Base-by-base conservation (phyloP, 257 asterid genomes). In the Gardenia jasminoides region DNA sequence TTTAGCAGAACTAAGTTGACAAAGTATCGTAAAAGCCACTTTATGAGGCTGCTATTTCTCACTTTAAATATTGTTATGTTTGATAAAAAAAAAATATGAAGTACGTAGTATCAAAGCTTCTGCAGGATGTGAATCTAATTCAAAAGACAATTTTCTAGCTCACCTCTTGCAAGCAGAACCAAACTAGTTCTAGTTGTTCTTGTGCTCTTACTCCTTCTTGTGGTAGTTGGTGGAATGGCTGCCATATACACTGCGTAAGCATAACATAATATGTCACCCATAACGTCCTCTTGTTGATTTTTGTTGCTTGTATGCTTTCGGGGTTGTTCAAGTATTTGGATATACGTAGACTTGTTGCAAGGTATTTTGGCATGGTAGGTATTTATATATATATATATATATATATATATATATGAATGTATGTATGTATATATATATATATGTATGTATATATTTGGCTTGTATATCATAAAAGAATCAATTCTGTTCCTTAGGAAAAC, bases 191-290 rank as follows among this genome's bases (percentile, higher is more conserved):
- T 4, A 61, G 28, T 17, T 33, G 16, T 17, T 58, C 30, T 62
- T 43, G 13, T 62, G 62, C 69, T 72, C 41, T 22, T 41, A 31
- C 13, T 15, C 33, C 54, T 61, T 17, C 36, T 10, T 31, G 20
- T 41, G 36, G 41, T 58, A 78, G 31, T 33, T 50, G 16, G 41
- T 50, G 54, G 78, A 28, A 79, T 75, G 80, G 48, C 54, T 46
- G 50, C 50, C 65, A 47, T 39, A 73, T 33, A 56, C 71, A 24
- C 17, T 10, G 20, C 62, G 13, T 43, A 43, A 30, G 71, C 31
- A 16, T 46, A 19, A 41, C 16, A 0, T 16, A 20, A 2, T 46
- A 11, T 48, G 47, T 65, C 20, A 46, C 31, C 24, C 46, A 61
- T 36, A 64, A 64, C n/a, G 24, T 72, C 65, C 66, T 33, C 47